A percentile compares a stretch with the other conserved stretches of the same genome.
Evolutionary conservation across 805 yeast species (phyloP).

Genomic region (Candida gorgasii): DNA sequence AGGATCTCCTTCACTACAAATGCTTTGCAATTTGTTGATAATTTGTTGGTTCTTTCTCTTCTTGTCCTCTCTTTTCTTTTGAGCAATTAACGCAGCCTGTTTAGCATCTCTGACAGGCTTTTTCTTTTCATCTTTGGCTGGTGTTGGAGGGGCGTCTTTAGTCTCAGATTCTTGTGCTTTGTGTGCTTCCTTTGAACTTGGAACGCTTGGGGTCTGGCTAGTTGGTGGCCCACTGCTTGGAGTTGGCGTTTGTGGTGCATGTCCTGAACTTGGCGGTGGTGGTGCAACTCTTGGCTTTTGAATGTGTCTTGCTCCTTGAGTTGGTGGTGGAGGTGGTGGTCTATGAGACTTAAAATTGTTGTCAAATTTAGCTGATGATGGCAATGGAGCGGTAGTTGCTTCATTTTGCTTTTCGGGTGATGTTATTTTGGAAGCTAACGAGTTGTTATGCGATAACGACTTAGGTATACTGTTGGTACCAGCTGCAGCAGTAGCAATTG

Average conservation of each 20-base stretch:
- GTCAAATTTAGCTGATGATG: constrained; percentile 30
- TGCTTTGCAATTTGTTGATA: constrained; percentile 65
- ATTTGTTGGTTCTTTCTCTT: constrained; percentile 71
- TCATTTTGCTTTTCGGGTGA: constrained; percentile 19
- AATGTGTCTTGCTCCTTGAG: constrained; percentile 8
- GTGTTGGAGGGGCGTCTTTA: constrained; percentile 13
- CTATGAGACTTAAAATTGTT: constrained; percentile 29
- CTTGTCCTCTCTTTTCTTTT: constrained; percentile 77
- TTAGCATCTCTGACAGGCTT: constrained; percentile 50
- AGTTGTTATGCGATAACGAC: constrained; percentile 41
- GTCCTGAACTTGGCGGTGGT: constrained; percentile 8
- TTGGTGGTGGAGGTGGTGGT: constrained; percentile 47
- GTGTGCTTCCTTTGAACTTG: constrained; percentile 14
- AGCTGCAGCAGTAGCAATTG: too few species aligned
- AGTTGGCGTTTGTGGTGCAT: background rate
- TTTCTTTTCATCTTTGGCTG: constrained; percentile 18
- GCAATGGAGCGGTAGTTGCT: constrained; percentile 41
- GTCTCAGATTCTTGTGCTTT: constrained; percentile 3
- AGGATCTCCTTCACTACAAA: constrained; percentile 88
- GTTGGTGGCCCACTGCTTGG: background rate
- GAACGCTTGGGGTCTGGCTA: constrained; percentile 10
- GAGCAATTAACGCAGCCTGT: constrained; percentile 57
- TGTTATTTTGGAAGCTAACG: constrained; percentile 30
- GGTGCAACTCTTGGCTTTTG: constrained; percentile 14
- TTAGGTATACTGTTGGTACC: constrained; percentile 30